phyloP scores from a whole-genome alignment of 495 filamentous ascomycete genomes.

The Talaromyces thailandensis region DNA sequence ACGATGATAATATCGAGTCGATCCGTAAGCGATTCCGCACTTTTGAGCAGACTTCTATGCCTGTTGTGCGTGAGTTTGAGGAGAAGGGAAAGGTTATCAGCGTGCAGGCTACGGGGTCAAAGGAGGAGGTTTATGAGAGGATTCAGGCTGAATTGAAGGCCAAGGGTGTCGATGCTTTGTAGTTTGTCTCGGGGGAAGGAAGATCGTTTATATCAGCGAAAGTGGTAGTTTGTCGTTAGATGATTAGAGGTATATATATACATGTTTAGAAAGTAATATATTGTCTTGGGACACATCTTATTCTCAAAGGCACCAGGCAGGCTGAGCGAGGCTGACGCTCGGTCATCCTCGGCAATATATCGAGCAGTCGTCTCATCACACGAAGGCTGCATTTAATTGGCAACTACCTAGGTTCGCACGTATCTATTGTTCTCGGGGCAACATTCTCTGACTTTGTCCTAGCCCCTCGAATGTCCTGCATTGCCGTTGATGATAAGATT shows the following conservation, averaged over 20 bases:
- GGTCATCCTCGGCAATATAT: background rate
- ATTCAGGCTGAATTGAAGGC: constrained; percentile 48
- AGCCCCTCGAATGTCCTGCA: background rate
- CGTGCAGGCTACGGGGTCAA: constrained; percentile 55
- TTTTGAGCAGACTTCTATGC: constrained; percentile 94
- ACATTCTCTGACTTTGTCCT: background rate
- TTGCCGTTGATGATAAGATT: background rate
- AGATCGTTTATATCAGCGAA: background rate
- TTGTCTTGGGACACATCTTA: background rate
- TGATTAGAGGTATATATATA: background rate
- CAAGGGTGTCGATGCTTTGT: constrained; percentile 31
- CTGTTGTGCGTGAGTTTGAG: constrained; percentile 82
- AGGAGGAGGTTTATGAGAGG: constrained; percentile 66
- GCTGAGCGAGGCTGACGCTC: background rate
- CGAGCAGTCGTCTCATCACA: background rate
- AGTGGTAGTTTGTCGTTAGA: constrained; percentile 7
- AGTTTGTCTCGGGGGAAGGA: background rate
- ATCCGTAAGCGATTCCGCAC: constrained; percentile 93
- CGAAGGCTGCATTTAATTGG: background rate
- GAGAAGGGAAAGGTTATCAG: constrained; percentile 67
- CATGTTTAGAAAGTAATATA: constrained; percentile 7
- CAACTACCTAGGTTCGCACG: background rate
- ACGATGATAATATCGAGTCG: constrained; percentile 89
- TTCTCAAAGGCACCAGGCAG: background rate
- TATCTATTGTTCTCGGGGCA: background rate